Percentiles rank a stretch among this genome's conserved stretches.
phyloP scores from a whole-genome alignment of 805 yeast genomes.

The Pichia scutulata region DNA sequence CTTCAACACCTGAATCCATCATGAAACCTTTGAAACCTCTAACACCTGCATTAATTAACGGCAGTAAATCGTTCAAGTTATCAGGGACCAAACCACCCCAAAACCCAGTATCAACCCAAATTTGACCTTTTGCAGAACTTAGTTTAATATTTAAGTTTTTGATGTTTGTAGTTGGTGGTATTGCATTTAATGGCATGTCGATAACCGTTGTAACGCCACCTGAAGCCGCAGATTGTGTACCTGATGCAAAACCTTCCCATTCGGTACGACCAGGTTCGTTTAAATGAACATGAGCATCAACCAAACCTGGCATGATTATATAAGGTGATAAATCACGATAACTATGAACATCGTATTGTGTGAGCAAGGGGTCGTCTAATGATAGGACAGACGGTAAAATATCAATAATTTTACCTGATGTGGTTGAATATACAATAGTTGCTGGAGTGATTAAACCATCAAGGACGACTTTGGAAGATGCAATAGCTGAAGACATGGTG shows the following conservation, averaged over 20 bases:
- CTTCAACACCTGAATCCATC: slow-evolving; percentile 94
- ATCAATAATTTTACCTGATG: slow-evolving; percentile 51
- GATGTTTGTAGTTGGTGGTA: slow-evolving; percentile 89
- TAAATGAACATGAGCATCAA: slow-evolving; percentile 89
- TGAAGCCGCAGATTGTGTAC: slow-evolving; percentile 88
- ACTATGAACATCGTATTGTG: slow-evolving; percentile 33
- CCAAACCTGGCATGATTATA: slow-evolving; percentile 79
- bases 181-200: slow-evolving; percentile 94
- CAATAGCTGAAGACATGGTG: slow-evolving; percentile 51
- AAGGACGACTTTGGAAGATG: slow-evolving; percentile 52
- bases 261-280: slow-evolving; percentile 98
- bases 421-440: slow-evolving; percentile 53
- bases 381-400: slow-evolving; percentile 35
- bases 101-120: slow-evolving; percentile 91
- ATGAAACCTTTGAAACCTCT: slow-evolving; percentile 90
- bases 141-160: slow-evolving; percentile 68
- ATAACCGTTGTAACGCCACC: slow-evolving; percentile 96
- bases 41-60: slow-evolving; percentile 78
- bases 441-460: slow-evolving; percentile 44
- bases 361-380: slow-evolving; percentile 33
- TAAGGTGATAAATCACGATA: slow-evolving; percentile 53
- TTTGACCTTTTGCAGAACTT: slow-evolving; percentile 69
- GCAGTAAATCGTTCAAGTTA: slow-evolving; percentile 60
- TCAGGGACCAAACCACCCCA: slow-evolving; percentile 95
- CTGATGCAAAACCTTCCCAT: slow-evolving; percentile 98